phyloP scores from a whole-genome alignment of 495 filamentous ascomycete genomes.

The Xylaria acuta region DNA sequence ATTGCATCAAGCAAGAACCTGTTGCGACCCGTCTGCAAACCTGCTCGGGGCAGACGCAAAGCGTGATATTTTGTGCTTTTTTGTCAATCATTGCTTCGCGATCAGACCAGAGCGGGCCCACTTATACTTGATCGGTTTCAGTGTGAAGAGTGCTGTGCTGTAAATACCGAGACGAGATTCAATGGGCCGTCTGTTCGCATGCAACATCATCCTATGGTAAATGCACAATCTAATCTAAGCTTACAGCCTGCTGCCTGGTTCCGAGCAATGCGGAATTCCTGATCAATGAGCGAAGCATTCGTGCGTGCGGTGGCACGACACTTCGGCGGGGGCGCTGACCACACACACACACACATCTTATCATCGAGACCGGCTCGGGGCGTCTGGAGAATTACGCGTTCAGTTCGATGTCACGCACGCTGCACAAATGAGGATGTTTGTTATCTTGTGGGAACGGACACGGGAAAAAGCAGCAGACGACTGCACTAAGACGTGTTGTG shows the following conservation, averaged over 20 bases:
- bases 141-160: background rate
- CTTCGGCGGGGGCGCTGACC: background rate
- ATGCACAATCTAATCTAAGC: slow-evolving; percentile 7
- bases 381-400: slow-evolving; percentile 20
- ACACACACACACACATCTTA: background rate
- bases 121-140: background rate
- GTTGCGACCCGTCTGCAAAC: slow-evolving; percentile 16
- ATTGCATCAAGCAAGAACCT: slow-evolving; percentile 6
- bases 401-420: slow-evolving; percentile 5
- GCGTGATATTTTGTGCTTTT: slow-evolving; percentile 12
- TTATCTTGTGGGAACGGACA: slow-evolving; percentile 6
- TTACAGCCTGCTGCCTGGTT: slow-evolving; percentile 3
- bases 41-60: slow-evolving; percentile 10
- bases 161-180: slow-evolving; percentile 8
- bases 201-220: background rate
- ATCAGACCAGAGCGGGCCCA: slow-evolving; percentile 10
- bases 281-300: slow-evolving; percentile 21
- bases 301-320: slow-evolving; percentile 24
- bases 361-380: slow-evolving; percentile 1
- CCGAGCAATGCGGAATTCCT: slow-evolving; percentile 23
- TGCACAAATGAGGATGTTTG: background rate
- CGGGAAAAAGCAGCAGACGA: slow-evolving; percentile 1
- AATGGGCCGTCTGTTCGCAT: background rate
- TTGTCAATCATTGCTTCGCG: background rate
- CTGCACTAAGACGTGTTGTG: background rate